Evolutionary conservation across 2,329 filamentous ascomycete genomes (phyloP).

Genomic region (Dothistroma septosporum): DNA sequence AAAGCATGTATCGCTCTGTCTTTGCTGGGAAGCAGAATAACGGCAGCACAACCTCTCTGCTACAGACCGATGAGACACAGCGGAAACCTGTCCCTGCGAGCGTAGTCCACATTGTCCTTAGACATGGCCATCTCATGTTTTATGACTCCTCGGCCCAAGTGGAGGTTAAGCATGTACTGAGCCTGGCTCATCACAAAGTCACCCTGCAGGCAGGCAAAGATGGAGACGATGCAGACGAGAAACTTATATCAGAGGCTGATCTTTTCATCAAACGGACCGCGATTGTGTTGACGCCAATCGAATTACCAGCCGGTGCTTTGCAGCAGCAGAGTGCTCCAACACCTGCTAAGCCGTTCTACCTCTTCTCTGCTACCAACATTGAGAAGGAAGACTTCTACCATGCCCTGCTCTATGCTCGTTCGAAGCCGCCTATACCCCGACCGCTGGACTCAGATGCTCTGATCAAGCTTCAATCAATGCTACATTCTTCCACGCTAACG

Average conservation of each 20-base stretch:
- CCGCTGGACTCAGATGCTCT: slow-evolving; percentile 81
- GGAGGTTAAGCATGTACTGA: slow-evolving; percentile 94
- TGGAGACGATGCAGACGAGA: slow-evolving; percentile 47
- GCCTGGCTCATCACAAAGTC: slow-evolving; percentile 79
- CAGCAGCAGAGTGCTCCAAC: slow-evolving; percentile 34
- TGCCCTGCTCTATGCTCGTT: slow-evolving; percentile 70
- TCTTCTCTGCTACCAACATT: slow-evolving; percentile 93
- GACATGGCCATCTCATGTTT: slow-evolving; percentile 93
- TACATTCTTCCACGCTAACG: slow-evolving; percentile 81
- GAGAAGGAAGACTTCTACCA: slow-evolving; percentile 99
- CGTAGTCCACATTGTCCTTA: slow-evolving; percentile 41
- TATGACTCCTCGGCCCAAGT: slow-evolving; percentile 94
- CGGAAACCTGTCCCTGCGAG: slow-evolving; percentile 25
- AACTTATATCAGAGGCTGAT: slow-evolving; percentile 77
- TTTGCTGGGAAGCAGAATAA: slow-evolving; percentile 70
- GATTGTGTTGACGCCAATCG: slow-evolving; percentile 31
- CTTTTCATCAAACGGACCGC: slow-evolving; percentile 78
- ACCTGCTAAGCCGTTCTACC: slow-evolving; percentile 69
- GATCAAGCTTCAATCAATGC: slow-evolving; percentile 79
- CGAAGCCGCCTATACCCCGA: slow-evolving; percentile 64
- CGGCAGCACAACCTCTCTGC: slow-evolving; percentile 21
- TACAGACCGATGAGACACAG: slow-evolving; percentile 16
- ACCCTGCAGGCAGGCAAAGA: slow-evolving; percentile 70
- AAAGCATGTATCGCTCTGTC: slow-evolving; percentile 94
- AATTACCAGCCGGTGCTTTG: slow-evolving; percentile 22